Base-by-base conservation (phyloP, 495 filamentous ascomycete genomes). In the Penicillium bovifimosum region DNA sequence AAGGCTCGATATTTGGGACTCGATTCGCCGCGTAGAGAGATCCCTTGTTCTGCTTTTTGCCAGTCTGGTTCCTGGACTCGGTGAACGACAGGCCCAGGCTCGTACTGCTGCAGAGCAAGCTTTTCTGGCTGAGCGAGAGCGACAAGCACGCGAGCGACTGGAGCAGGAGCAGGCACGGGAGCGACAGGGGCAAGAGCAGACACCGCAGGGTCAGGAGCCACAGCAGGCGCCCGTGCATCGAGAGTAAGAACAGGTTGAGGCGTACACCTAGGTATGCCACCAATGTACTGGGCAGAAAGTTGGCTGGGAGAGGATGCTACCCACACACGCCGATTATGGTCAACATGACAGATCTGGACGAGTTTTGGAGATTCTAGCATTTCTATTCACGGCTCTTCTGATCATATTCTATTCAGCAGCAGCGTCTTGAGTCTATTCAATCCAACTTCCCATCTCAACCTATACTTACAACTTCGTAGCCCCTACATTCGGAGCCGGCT, bases 1-100 rank as follows among this genome's bases (percentile, higher is more conserved):
- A n/a, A 33, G 5, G 13, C 18, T 50, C 13, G 34, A 47, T 14
- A 9, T 69, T 14, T 58, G 61, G 56, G 72, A 84, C 35, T 76
- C 77, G 28, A 60, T 87, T 10, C 73, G 87, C 55, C 73, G 83
- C 11, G 65, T 80, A 10, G 91, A 95, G 64, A 79, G 90, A 45
- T 86, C 87, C 11, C 64, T 87, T n/a, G 80, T 90, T 11, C 72
- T 96, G 28, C 92, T 96, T 59, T 66, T 96, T 32, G 89, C 90
- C 6, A 93, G 87, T 69, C 72, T 96, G 46, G 82, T 89, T 27
- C 91, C 91, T 0, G 91, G 91, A 7, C 76, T 96, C 11, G 88
- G 90, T 0, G 91, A 96, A 66, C 71, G 88, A 39, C 86, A 93
- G 60, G 88, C 95, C 40, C 76, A 79, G 52, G 84, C 81, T 32